Percentiles rank a stretch among this genome's conserved stretches.
These are phyloP conservation scores for Centaurea solstitialis DNA, from an alignment of 129 eudicot genomes.

Conservation along the genomic window DNA sequence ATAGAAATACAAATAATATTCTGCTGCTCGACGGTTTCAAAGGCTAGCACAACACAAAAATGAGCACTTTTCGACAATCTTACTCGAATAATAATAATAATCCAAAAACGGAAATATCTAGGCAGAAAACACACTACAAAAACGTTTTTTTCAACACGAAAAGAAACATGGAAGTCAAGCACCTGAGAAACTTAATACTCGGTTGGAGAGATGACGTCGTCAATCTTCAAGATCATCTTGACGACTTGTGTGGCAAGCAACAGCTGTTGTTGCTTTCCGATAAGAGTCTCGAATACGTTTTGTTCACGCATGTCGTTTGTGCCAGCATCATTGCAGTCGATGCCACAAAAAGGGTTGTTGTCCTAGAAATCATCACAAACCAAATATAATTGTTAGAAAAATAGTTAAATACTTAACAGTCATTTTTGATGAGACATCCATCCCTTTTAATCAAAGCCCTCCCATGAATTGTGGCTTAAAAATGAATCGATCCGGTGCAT, in stretches of 20 bases:
- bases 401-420: not conserved
- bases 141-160: not conserved
- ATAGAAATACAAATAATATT: not conserved
- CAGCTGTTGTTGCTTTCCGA: slow-evolving; percentile 97
- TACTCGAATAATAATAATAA: not conserved
- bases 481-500: no score
- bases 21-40: not conserved
- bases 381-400: not conserved
- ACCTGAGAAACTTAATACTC: slow-evolving; percentile 47
- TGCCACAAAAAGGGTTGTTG: slow-evolving; percentile 82
- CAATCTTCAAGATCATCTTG: slow-evolving; percentile 97
- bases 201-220: slow-evolving; percentile 87
- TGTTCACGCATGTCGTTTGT: slow-evolving; percentile 97
- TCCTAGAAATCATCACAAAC: slow-evolving; percentile 52
- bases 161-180: not conserved
- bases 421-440: no score
- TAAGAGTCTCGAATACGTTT: slow-evolving; percentile 91
- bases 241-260: slow-evolving; percentile 98
- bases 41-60: not conserved
- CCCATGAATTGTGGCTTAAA: no score
- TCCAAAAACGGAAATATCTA: not conserved
- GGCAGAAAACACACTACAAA: not conserved
- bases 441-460: no score
- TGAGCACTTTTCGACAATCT: not conserved
- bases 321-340: slow-evolving; percentile 91